These are phyloP conservation scores for Funneliformis geosporum DNA, from an alignment of 192 early-diverging fungal species.

Conservation along the genomic window DNA sequence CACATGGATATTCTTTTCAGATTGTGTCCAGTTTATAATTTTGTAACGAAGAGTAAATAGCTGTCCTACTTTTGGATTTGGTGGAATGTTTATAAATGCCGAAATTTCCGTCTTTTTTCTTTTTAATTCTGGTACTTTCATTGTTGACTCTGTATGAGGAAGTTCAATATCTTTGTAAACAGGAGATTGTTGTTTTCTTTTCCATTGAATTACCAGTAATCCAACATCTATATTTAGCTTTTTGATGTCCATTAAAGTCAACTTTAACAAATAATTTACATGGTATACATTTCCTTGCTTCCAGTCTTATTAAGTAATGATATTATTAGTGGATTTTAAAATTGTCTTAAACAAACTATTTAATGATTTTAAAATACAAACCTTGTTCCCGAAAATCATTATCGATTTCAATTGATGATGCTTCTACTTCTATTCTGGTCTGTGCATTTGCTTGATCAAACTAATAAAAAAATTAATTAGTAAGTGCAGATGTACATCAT, in stretches of 20 bases:
- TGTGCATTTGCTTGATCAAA: conserved; percentile 9
- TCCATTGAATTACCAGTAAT: conserved; percentile 25
- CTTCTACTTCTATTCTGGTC: conserved; percentile 10
- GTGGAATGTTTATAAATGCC: conserved; percentile 57
- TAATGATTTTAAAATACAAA: conserved; percentile 6
- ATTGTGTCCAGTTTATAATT: conserved; percentile 61
- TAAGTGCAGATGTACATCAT: conserved; percentile 10
- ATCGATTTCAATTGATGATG: conserved; percentile 26
- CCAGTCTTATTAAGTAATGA: conserved; percentile 45
- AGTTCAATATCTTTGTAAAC: neutral
- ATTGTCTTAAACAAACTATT: conserved; percentile 14
- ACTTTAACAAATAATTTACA: conserved; percentile 43
- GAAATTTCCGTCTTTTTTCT: neutral
- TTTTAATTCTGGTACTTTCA: neutral
- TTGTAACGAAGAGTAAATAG: conserved; percentile 64
- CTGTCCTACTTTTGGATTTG: conserved; percentile 49
- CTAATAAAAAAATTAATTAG: neutral
- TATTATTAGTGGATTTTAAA: neutral
- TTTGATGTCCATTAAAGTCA: conserved; percentile 37
- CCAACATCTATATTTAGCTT: conserved; percentile 26
- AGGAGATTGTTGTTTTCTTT: neutral
- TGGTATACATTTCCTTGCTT: conserved; percentile 50
- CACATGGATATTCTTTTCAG: conserved; percentile 54
- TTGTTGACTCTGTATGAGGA: conserved; percentile 3
- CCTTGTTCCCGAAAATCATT: conserved; percentile 23